Conservation (phyloP, 768 basidiomycete genomes). For the Boletellus ananas region DNA sequence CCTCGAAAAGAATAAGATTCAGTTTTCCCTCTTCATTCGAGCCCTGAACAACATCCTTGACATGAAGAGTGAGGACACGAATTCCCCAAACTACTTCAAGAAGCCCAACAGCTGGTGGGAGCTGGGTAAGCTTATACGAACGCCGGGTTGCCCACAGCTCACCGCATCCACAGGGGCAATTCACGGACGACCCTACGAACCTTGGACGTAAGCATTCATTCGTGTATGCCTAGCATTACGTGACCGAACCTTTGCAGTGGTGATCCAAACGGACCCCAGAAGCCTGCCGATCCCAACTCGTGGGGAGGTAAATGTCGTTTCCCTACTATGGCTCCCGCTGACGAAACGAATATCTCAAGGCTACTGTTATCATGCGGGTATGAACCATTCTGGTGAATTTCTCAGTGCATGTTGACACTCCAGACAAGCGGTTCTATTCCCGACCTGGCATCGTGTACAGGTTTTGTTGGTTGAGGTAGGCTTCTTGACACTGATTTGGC, state of each 20-base stretch:
- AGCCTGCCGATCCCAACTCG: not conserved
- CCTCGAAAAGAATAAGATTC: too few relatives aligned
- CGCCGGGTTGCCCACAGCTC: not conserved
- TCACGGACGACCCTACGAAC: conserved; percentile 14
- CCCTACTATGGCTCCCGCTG: too few relatives aligned
- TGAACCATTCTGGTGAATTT: not conserved
- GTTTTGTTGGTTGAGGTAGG: conserved; percentile 13
- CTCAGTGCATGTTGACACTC: not conserved
- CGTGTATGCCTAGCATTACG: not conserved
- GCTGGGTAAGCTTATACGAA: conserved; percentile 4
- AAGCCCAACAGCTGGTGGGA: conserved; percentile 10
- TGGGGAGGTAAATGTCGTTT: too few relatives aligned
- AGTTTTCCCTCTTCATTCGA: too few relatives aligned
- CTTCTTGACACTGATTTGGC: not conserved
- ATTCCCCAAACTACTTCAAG: too few relatives aligned
- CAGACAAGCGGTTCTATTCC: conserved; percentile 18
- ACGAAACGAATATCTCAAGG: conserved; percentile 7
- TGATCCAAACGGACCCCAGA: conserved; percentile 14
- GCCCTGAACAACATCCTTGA: too few relatives aligned
- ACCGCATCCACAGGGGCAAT: conserved; percentile 7
- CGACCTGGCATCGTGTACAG: conserved; percentile 19
- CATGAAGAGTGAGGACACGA: too few relatives aligned
- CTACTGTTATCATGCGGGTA: conserved; percentile 20
- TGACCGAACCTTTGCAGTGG: conserved; percentile 8
- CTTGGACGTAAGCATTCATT: not conserved